Base-by-base conservation (phyloP, 2,329 filamentous ascomycete species). In the Fusarium bactridioides region DNA sequence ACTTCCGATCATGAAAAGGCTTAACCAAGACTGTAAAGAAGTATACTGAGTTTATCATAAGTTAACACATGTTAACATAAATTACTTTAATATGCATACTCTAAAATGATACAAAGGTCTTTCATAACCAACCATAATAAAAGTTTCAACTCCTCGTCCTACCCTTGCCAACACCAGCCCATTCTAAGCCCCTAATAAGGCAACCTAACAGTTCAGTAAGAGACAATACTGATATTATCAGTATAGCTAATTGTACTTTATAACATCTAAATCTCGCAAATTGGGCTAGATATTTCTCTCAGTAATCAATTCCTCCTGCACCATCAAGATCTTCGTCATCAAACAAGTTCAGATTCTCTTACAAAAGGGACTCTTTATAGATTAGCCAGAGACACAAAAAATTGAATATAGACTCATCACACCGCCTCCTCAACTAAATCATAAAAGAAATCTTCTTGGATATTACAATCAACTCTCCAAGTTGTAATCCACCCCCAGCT, bases 281-380 rank as follows among this genome's bases (percentile, higher is more conserved):
- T 3, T 2, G 0, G 8, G 10, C 21, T 23, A 2, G 0, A 23
- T 19, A 2, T 18, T 23, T 19, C 10, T 12, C 2, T 18, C 6
- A 16, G 2, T 3, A 16, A 4, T n/a, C 1, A 6, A 23, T 13
- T 31, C 21, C 21, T 48, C 1, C 7, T n/a, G 4, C 27, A 7
- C 21, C 5, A 4, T 33, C 31, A 33, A 33, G 7, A 15, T 15
- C 13, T 33, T 6, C 31, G 1, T 15, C 13, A 15, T 1, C 0
- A 8, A 33, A 15, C 13, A 33, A 33, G 31, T 33, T 13, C 15
- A 8, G 10, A 8, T 7, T 23, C 47, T 31, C 5, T 25, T 13
- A 31, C 45, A 5, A 25, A 10, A 25, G 3, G 45, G 2, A 3
- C 10, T n/a, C 15, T 16, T 48, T 5, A 48, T 2, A 7, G 1